Conservation (phyloP, 331 rosid genomes). For the Dryas integrifolia region DNA sequence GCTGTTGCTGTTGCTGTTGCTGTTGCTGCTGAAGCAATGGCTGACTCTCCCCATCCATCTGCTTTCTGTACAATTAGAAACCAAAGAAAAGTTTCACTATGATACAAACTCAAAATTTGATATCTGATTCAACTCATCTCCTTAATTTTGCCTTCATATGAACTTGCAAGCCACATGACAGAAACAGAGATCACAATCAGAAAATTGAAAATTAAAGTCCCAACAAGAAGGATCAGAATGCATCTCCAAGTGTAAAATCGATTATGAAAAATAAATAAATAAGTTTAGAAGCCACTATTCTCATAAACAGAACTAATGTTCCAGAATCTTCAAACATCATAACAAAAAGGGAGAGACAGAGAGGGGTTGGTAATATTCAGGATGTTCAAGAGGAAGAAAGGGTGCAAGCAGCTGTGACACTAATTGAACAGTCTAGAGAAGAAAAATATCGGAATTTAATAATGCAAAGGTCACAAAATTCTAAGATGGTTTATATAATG, state of each 20-base stretch:
- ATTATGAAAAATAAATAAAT: neutral
- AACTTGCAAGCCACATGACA: neutral
- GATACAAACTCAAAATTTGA: neutral
- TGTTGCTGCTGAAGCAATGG: slow-evolving; percentile 59
- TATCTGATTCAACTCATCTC: neutral
- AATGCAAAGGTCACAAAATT: neutral
- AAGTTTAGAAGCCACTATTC: neutral
- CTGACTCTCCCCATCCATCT: slow-evolving; percentile 75
- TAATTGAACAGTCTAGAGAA: neutral
- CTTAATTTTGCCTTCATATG: neutral
- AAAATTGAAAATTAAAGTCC: neutral
- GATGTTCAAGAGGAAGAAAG: neutral
- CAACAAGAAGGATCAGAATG: neutral
- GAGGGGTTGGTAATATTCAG: neutral
- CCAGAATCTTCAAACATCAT: neutral
- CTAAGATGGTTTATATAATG: neutral
- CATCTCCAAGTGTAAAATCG: neutral
- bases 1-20: slow-evolving; percentile 57
- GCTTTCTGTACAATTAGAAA: slow-evolving; percentile 52
- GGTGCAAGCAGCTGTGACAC: neutral
- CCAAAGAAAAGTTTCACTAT: neutral
- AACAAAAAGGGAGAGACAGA: neutral
- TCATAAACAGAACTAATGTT: neutral
- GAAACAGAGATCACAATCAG: neutral
- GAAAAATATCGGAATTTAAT: neutral